These are phyloP conservation scores for Asterella californica DNA, from an alignment of 225 moss, liverwort and hornwort genomes.

Conservation along the genomic window DNA sequence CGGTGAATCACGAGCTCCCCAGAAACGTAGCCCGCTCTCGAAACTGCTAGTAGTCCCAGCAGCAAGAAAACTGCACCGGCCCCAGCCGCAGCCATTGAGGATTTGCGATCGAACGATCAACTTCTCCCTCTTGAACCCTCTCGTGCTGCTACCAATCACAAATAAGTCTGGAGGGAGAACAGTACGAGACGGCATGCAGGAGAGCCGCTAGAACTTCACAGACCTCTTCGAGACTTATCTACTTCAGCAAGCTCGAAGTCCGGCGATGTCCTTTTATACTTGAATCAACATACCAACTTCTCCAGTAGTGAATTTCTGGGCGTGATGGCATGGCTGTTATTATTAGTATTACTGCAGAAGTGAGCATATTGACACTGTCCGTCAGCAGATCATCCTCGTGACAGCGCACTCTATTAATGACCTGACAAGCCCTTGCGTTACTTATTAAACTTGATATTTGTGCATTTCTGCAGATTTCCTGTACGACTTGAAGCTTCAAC, in stretches of 20 bases:
- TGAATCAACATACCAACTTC: not conserved
- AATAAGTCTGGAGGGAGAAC: not conserved
- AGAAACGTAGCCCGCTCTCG: not conserved
- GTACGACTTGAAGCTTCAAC: too few relatives aligned
- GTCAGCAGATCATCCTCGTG: not conserved
- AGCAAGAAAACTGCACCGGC: not conserved
- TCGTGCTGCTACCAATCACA: not conserved
- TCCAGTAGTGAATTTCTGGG: not conserved
- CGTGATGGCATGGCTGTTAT: too few relatives aligned
- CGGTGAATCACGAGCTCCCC: not conserved
- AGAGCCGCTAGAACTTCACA: not conserved
- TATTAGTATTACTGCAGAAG: not conserved
- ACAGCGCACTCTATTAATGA: not conserved
- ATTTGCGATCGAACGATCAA: not conserved
- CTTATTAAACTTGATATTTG: slow-evolving; percentile 1
- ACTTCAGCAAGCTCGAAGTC: not conserved
- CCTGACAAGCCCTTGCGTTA: not conserved
- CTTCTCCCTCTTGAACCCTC: not conserved
- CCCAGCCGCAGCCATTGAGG: not conserved
- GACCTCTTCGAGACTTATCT: not conserved
- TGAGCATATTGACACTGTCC: not conserved
- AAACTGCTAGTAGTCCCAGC: not conserved
- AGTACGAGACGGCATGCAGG: not conserved
- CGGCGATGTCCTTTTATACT: not conserved
- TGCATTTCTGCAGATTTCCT: not conserved